Conservation (phyloP, 164 flowering plant genomes). For the Warburgia ugandensis region DNA sequence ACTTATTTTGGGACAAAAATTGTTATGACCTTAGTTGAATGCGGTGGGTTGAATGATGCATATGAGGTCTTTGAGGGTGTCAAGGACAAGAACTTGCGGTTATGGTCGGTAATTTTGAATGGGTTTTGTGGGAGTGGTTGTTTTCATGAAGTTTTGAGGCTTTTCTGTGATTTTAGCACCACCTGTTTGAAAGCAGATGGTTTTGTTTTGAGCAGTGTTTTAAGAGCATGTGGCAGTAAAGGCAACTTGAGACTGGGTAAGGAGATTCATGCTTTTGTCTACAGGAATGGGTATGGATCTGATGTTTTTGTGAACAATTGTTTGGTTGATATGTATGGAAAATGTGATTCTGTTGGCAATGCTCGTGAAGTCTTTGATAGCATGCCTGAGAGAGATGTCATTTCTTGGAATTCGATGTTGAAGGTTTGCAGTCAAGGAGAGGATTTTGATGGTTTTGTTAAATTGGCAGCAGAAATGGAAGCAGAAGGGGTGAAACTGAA, state of each 20-base stretch:
- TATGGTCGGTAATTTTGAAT: slow-evolving; percentile 11
- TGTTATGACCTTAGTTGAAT: slow-evolving; percentile 6
- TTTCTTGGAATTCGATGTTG: slow-evolving; percentile 16
- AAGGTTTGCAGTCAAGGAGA: slow-evolving; percentile 1
- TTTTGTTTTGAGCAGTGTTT: slow-evolving; percentile 6
- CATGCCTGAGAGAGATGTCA: slow-evolving; percentile 7
- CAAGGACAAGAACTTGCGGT: slow-evolving; percentile 1
- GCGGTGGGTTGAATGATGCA: slow-evolving; percentile 13
- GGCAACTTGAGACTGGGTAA: slow-evolving; percentile 6
- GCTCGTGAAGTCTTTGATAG: slow-evolving; percentile 9
- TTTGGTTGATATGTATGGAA: slow-evolving; percentile 12
- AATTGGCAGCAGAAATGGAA: slow-evolving; percentile 11
- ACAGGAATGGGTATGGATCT: slow-evolving; percentile 10
- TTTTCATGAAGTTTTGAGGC: slow-evolving; percentile 9
- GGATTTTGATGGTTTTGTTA: slow-evolving; percentile 10
- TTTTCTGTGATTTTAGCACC: slow-evolving; percentile 3
- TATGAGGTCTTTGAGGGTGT: slow-evolving; percentile 4
- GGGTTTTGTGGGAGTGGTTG: slow-evolving; percentile 1
- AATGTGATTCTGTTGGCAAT: slow-evolving; percentile 2
- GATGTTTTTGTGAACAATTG: slow-evolving; percentile 13
- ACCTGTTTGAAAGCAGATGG: slow-evolving; percentile 7
- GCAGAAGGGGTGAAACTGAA: slow-evolving; percentile 9
- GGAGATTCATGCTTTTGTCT: slow-evolving; percentile 10
- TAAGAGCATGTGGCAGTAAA: slow-evolving; percentile 10
- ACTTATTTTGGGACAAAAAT: slow-evolving; percentile 5